Evolutionary conservation across 441 rosid species (phyloP), one percentile per base, ranked within the genome.

Genomic region (Lagerstroemia fauriei): DNA sequence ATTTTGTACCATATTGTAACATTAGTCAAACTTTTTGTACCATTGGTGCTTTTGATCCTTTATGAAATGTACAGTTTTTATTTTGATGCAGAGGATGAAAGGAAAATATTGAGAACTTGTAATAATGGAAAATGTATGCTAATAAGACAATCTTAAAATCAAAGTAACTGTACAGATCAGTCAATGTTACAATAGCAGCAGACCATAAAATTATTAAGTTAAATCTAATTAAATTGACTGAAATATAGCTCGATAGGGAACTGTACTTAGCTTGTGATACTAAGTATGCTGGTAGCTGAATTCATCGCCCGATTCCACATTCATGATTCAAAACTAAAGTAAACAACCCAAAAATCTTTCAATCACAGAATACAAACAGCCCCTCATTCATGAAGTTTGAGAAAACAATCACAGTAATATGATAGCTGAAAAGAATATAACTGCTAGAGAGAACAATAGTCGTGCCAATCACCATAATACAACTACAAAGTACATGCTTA

Each of bases 251-350:
- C 81, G 22, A 48, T 78, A 31, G 48, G 83, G 80, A 85, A 82
- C 78, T 68, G 81, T 69, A 84, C 98, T 94, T 92, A 96, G 98
- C 85, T 97, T 97, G 87, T 97, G 98, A 87, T 94, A 93, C 86
- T 94, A 95, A n/a, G 98, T 94, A 86, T 95, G 98, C 87, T 95
- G 98, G 88, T 93, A 95, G 92, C 99, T 94, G 93, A 86, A 88
- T 81, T 86, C 87, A 69, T 80, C 80, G 73, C 56, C 76, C 59
- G 46, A 83, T 81, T 78, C 87, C 86, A 85, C 91, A 93, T 91
- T 94, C 89, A 90, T 87, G 85, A 89, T 63, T 78, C 83, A 82
- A 81, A 86, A 78, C 27, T 70, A 84, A 27, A 76, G 82, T 80
- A 74, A 59, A 74, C 79, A 53, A 29, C 38, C 38, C 34, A 80